phyloP scores from a whole-genome alignment of 2,329 filamentous ascomycete species.

The Pestalotiopsis sp. region DNA sequence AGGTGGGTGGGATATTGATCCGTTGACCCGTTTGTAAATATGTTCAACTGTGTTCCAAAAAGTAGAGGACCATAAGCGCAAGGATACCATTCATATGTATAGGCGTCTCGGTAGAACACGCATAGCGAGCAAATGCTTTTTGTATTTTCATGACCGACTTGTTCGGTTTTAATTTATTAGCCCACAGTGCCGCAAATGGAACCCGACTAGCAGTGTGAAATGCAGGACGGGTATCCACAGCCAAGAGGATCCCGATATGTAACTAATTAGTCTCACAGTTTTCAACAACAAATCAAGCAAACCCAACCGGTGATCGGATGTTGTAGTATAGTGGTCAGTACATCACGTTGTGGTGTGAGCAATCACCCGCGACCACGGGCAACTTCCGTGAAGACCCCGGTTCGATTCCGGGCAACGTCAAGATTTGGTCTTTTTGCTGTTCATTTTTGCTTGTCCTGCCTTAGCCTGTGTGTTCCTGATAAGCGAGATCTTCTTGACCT shows the following conservation, averaged over 20 bases:
- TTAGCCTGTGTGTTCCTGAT: too few species aligned
- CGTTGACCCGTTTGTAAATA: background rate
- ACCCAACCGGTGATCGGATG: background rate
- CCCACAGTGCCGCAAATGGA: background rate
- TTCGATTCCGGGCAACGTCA: conserved; percentile 15
- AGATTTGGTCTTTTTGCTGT: background rate
- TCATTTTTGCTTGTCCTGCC: too few species aligned
- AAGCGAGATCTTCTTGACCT: too few species aligned
- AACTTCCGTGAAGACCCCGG: conserved; percentile 14
- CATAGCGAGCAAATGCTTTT: background rate
- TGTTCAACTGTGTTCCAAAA: background rate
- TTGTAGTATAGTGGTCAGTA: conserved; percentile 15
- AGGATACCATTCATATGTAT: background rate
- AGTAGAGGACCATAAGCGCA: background rate
- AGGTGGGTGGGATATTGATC: background rate
- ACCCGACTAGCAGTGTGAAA: background rate
- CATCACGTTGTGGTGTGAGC: conserved; percentile 12
- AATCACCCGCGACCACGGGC: background rate
- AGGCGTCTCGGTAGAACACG: background rate
- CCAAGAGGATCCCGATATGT: background rate
- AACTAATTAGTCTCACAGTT: background rate
- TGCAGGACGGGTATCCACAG: background rate
- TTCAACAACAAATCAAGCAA: background rate
- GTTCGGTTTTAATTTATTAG: background rate
- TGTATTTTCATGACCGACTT: background rate